Conservation (phyloP, 768 basidiomycete genomes). For the Mycena polygramma region DNA sequence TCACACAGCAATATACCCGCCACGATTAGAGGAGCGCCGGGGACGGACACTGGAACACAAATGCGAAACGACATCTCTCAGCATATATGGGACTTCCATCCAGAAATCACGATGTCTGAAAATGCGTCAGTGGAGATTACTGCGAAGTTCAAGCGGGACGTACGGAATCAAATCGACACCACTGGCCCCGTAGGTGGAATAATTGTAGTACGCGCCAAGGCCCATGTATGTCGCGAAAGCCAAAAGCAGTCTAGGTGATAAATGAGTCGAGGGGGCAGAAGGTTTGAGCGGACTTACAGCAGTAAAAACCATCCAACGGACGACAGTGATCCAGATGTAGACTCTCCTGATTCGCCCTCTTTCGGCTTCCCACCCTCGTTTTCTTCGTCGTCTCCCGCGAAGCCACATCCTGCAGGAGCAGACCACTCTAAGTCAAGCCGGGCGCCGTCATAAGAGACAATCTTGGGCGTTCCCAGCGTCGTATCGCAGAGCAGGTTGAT, state of each 20-base stretch:
- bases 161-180: slow-evolving; percentile 89
- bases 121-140: slow-evolving; percentile 19
- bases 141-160: slow-evolving; percentile 42
- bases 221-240: slow-evolving; percentile 79
- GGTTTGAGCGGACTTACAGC: slow-evolving; percentile 65
- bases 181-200: slow-evolving; percentile 86
- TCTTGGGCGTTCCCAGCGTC: slow-evolving; percentile 59
- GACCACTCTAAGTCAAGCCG: slow-evolving; percentile 72
- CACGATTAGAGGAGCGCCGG: slow-evolving; percentile 71
- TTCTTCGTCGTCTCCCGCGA: slow-evolving; percentile 46
- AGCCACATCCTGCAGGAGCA: slow-evolving; percentile 69
- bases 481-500: slow-evolving; percentile 72
- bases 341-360: slow-evolving; percentile 39
- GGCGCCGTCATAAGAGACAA: slow-evolving; percentile 71
- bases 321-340: slow-evolving; percentile 72
- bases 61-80: slow-evolving; percentile 82
- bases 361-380: slow-evolving; percentile 38
- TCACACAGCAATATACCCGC: slow-evolving; percentile 84
- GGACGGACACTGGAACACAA: slow-evolving; percentile 81
- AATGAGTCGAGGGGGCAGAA: slow-evolving; percentile 16
- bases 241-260: slow-evolving; percentile 64
- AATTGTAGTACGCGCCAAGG: slow-evolving; percentile 90
- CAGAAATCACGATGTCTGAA: slow-evolving; percentile 89
- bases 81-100: slow-evolving; percentile 90
- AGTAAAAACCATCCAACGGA: slow-evolving; percentile 89